Evolutionary conservation across 805 yeast genomes (phyloP), one percentile per base, ranked within the genome.

Genomic region (Saccharomycopsis fibuligera): DNA sequence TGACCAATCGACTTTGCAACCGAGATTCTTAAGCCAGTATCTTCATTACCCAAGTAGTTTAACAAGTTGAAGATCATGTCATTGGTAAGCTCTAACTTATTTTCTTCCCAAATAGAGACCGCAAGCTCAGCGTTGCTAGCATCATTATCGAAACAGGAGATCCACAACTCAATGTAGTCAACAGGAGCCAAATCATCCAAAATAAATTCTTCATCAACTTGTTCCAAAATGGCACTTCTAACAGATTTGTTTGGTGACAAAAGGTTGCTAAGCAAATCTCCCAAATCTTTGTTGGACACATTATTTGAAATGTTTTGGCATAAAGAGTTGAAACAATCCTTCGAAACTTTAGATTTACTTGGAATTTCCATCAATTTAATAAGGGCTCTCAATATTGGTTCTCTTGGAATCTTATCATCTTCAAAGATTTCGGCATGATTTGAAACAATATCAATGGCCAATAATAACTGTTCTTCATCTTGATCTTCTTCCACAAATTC

Each of bases 81-180:
- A 0, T 58, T 57, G 3, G 72, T 68, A 37, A 84, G 60, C n/a
- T 59, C 55, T 51, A 83, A 80, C 1, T 68, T 68, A 61, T 80
- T 86, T 56, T 89, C 96, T 30, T 78, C 75, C 97, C 97, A 93
- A 51, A 93, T 86, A 1, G 91, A 82, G 17, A 66, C 65, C 0
- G 97, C 96, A 16, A 83, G 58, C 23, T 78, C 82, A 4, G 81
- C 72, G 51, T 79, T 79, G 9, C 69, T 62, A 16, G 73, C 74
- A 44, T 82, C 88, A 41, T 79, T 81, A 61, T 89, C 96, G 61
- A 83, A 88, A 51, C 76, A 72, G 22, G 86, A 74, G 50, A 93
- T 79, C 79, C 86, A 90, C 21, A 93, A 65, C 62, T 90, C 95
- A 49, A 76, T 76, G 59, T 72, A 78, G 2, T 64, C 62, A 33